A percentile compares a stretch with the other conserved stretches of the same genome.
These are phyloP conservation scores for Thozetella sp. DNA, from an alignment of 495 filamentous ascomycete genomes.

Conservation along the genomic window DNA sequence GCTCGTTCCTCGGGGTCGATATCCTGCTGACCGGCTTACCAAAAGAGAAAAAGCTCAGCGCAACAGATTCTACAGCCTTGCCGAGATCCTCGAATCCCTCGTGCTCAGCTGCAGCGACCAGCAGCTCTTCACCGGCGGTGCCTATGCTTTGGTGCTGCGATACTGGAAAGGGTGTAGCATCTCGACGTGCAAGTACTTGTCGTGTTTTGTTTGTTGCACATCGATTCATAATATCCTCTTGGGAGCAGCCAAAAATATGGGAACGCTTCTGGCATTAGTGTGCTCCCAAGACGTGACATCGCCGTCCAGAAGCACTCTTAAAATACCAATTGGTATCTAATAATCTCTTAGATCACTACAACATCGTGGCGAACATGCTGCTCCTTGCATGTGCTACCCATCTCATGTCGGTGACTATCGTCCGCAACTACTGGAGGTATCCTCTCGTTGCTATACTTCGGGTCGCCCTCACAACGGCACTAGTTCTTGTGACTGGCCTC, in stretches of 20 bases:
- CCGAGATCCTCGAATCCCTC: slow-evolving; percentile 32
- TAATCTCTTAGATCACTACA: too few species aligned
- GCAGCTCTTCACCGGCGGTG: slow-evolving; percentile 39
- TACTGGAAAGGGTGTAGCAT: slow-evolving; percentile 35
- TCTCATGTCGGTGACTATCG: slow-evolving; percentile 31
- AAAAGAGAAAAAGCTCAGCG: slow-evolving; percentile 2
- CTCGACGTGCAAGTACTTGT: too few species aligned
- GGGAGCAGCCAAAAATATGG: too few species aligned
- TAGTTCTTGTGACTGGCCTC: slow-evolving; percentile 26
- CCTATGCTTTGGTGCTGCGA: slow-evolving; percentile 35
- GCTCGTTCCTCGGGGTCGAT: not conserved
- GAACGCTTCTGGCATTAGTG: too few species aligned
- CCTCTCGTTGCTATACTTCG: slow-evolving; percentile 23
- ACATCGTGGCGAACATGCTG: slow-evolving; percentile 39
- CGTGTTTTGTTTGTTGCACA: too few species aligned
- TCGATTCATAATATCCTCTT: too few species aligned
- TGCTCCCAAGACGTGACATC: too few species aligned
- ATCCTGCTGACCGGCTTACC: not conserved
- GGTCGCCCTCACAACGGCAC: slow-evolving; percentile 17
- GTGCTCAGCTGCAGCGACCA: slow-evolving; percentile 41
- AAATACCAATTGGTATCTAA: too few species aligned
- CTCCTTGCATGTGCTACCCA: slow-evolving; percentile 41
- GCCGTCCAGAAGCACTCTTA: too few species aligned
- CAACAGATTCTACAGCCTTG: slow-evolving; percentile 15
- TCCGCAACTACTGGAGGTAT: slow-evolving; percentile 36